These are phyloP conservation scores for Piromyces finnis DNA, from an alignment of 192 early-diverging fungal genomes.

Conservation along the genomic window DNA sequence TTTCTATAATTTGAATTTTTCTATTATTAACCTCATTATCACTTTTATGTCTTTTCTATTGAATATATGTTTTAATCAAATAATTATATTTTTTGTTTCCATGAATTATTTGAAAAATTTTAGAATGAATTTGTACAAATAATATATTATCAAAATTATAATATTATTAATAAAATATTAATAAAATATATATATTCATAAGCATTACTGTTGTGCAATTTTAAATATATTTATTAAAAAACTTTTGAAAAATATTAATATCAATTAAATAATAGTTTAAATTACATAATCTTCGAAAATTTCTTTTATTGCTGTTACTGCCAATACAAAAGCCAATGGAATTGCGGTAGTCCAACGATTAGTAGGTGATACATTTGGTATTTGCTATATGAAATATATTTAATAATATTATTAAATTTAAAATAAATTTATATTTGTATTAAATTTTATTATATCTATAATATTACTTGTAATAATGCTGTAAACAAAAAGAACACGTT, in stretches of 20 bases:
- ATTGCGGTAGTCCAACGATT: constrained; percentile 76
- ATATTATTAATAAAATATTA: neutral
- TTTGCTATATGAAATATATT: constrained; percentile 49
- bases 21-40: constrained; percentile 52
- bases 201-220: too few species aligned
- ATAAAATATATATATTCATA: too few species aligned
- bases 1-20: neutral
- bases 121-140: too few species aligned
- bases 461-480: constrained; percentile 68
- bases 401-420: neutral
- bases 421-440: too few species aligned
- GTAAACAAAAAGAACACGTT: constrained; percentile 99
- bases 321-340: constrained; percentile 62
- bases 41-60: constrained; percentile 44
- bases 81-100: too few species aligned
- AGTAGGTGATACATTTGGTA: constrained; percentile 84
- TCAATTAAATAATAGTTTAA: too few species aligned
- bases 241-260: too few species aligned
- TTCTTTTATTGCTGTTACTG: constrained; percentile 84
- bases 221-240: too few species aligned
- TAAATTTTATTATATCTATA: too few species aligned
- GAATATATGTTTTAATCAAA: too few species aligned
- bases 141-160: neutral
- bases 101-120: too few species aligned
- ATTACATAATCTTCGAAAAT: constrained; percentile 59